phyloP scores from a whole-genome alignment of 495 filamentous ascomycete species.

The Lindgomyces ingoldianus region DNA sequence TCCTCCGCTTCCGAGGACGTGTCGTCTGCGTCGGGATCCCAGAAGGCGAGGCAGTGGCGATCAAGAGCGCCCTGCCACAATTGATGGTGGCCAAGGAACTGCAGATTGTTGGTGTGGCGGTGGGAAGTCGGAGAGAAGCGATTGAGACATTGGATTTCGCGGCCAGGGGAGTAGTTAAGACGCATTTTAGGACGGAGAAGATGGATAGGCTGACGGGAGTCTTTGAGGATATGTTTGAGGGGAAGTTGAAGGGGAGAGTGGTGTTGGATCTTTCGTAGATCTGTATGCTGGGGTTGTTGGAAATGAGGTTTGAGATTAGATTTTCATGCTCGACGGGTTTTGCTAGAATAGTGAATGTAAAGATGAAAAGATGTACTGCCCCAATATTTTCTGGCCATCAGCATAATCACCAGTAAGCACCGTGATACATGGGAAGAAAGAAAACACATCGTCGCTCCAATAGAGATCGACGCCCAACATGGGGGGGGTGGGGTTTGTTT shows the following conservation, averaged over 20 bases:
- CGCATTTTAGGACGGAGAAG: conserved; percentile 33
- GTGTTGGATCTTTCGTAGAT: conserved; percentile 43
- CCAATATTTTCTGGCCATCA: no score
- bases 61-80: conserved; percentile 57
- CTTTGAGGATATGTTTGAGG: conserved; percentile 39
- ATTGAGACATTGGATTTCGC: conserved; percentile 68
- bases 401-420: no score
- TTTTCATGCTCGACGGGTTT: no score
- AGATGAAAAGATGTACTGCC: no score
- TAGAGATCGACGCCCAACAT: no score
- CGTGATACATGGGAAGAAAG: no score
- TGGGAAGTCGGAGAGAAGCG: conserved; percentile 66
- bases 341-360: no score
- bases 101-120: conserved; percentile 62
- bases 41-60: conserved; percentile 59
- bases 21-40: conserved; percentile 70
- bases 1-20: conserved; percentile 66
- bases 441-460: no score
- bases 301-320: not conserved
- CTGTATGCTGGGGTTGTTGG: not conserved
- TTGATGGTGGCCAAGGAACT: conserved; percentile 55
- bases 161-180: conserved; percentile 37
- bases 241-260: conserved; percentile 44
- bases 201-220: conserved; percentile 37
- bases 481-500: no score